Base-by-base conservation (phyloP, 2,329 filamentous ascomycete genomes). In the Curvularia sp. region DNA sequence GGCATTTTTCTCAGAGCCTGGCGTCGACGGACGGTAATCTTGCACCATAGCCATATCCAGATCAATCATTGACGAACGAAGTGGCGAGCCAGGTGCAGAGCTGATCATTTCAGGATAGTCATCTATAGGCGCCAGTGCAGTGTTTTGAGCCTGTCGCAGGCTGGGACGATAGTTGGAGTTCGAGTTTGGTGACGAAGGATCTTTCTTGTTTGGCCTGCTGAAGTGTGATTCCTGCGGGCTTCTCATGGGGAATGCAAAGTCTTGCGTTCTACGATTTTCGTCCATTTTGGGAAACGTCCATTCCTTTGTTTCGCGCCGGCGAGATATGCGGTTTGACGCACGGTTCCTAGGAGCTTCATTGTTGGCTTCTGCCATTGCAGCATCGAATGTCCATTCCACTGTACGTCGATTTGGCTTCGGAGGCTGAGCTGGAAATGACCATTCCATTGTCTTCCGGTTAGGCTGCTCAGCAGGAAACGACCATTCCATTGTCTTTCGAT, bases 301-400 rank as follows among this genome's bases (percentile, higher is more conserved):
- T 30, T 78, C 74, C 44, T 70, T 71, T 5, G 75, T 76, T 26
- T 72, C 70, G 15, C 75, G 71, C 18, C 73, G 70, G 31, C 65
- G 70, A 48, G 71, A 71, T n/a, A 61, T 67, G n/a, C 70, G 61
- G 30, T 73, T 74, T 31, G 71, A 71, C 15, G 58, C 63, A 18
- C 70, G 62, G 26, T 73, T 74, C 41, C 69, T 72, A 55, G 64
- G 69, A 31, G 57, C 70, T 41, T 72, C 68, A 41, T 75, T 71
- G 38, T 72, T 72, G 41, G 72, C 65, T 63, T 80, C 77, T 15
- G 74, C 76, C 71, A 78, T 78, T 7, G 80, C 79, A 5, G 72
- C 78, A 15, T 80, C 77, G 57, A 84, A 84, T 0, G 78, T 81
- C 80, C 80, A 82, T 55, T 81, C 79, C 49, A 80, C 75, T 8